Evolutionary conservation across 1,139 yeast genomes (phyloP), one percentile per base, ranked within the genome.

Genomic region (Candida labiduridarum): DNA sequence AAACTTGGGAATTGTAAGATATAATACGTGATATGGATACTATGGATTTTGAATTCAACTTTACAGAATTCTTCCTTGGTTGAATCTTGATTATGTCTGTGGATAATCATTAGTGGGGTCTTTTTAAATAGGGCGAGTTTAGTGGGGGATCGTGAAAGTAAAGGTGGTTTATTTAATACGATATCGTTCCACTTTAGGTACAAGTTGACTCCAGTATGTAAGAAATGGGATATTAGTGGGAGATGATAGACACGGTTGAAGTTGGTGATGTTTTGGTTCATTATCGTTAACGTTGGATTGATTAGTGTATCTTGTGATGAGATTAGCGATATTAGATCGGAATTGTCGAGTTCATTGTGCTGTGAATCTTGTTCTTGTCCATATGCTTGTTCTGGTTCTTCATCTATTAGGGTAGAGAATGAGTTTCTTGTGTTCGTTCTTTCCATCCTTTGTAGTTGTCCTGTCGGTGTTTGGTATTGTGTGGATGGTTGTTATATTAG

Each of bases 21-120:
- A 52, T 71, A 71, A 51, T 72, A 69, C 16, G 76, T 66, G n/a
- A 74, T 56, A 47, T 72, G 68, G 44, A 62, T 69, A 10, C 66
- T 61, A 16, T 70, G 54, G 9, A 71, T 62, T 53, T 68, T 68
- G 57, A 67, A 71, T 55, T 66, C 72, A 18, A 69, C 71, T 40
- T 60, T 64, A 53, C 78, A 72, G 48, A 61, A 64, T 29, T 64
- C 69, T 2, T 15, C 29, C 43, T 62, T 66, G 7, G 18, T 2
- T 15, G 51, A 50, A 5, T 53, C 56, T 14, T 35, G 29, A 14
- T 46, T 47, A 51, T 56, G 59, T 30, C 52, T 53, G 47, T 61
- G 52, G n/a, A 71, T 66, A 8, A 62, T 58, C 58, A 72, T 61
- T 48, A 71, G 63, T 0, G 78, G 78, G 5, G 74, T 56, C 34